These are phyloP conservation scores for Cylindrotheca closterium DNA, from an alignment of 108 stramenopile genomes.

Conservation along the genomic window DNA sequence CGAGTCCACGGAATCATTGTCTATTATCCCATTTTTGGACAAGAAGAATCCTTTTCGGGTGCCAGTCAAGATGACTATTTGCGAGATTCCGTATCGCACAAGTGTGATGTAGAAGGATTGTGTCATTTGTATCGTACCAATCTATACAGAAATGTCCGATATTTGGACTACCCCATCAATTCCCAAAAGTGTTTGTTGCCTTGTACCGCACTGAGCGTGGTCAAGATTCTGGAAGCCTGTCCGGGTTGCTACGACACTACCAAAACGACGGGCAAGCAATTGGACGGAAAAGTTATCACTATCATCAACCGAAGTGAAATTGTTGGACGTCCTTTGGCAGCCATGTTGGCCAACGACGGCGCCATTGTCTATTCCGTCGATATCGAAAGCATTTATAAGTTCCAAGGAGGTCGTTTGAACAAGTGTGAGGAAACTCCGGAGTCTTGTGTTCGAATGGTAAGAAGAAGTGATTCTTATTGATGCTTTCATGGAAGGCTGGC, in stretches of 20 bases:
- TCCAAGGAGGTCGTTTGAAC: constrained; percentile 65
- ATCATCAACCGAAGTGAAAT: constrained; percentile 96
- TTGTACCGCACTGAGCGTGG: constrained; percentile 91
- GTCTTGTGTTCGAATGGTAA: constrained; percentile 83
- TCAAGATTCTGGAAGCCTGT: constrained; percentile 90
- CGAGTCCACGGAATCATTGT: constrained; percentile 96
- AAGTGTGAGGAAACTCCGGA: constrained; percentile 81
- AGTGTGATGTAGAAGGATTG: constrained; percentile 97
- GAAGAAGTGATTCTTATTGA: no score
- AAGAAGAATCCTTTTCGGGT: constrained; percentile 90
- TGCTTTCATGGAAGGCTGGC: no score
- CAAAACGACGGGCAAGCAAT: constrained; percentile 64
- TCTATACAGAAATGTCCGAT: constrained; percentile 92
- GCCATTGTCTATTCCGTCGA: constrained; percentile 93
- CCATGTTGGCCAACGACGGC: constrained; percentile 97
- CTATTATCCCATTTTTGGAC: constrained; percentile 97
- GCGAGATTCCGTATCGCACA: constrained; percentile 86
- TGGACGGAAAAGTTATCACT: constrained; percentile 86
- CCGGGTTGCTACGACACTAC: constrained; percentile 61
- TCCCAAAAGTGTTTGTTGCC: constrained; percentile 91
- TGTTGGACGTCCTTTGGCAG: constrained; percentile 94
- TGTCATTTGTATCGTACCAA: constrained; percentile 92
- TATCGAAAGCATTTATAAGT: constrained; percentile 90
- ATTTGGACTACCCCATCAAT: constrained; percentile 68
- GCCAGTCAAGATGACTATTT: constrained; percentile 95